Conservation (phyloP, 2,329 filamentous ascomycete genomes). For the Botrytis elliptica region DNA sequence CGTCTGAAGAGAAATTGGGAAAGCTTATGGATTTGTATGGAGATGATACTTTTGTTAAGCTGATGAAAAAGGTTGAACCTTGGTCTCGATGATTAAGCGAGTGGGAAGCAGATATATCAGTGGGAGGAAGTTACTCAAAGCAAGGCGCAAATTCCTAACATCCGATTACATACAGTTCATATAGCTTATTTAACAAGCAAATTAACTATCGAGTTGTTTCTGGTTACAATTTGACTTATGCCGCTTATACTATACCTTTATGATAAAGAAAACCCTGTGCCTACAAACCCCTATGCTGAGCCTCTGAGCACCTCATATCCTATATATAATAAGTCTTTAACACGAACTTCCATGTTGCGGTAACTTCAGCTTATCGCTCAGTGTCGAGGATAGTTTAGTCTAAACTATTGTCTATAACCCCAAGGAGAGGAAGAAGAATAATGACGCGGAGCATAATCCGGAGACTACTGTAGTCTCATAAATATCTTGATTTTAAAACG, state of each 20-base stretch:
- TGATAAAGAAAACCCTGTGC: not conserved
- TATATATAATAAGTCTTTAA: fast-evolving
- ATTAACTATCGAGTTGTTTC: not conserved
- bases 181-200: not conserved
- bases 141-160: fast-evolving
- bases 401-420: too few species aligned
- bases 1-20: conserved; percentile 25
- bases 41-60: conserved; percentile 31
- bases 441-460: fast-evolving
- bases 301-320: fast-evolving
- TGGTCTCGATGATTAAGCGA: conserved; percentile 2
- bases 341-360: not conserved
- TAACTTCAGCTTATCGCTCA: not conserved
- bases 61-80: conserved; percentile 28
- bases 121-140: not conserved
- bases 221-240: not conserved
- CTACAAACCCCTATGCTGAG: too few species aligned
- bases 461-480: fast-evolving
- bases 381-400: not conserved
- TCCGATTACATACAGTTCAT: too few species aligned
- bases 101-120: not conserved
- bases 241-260: not conserved
- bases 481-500: fast-evolving
- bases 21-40: conserved; percentile 27
- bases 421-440: not conserved